phyloP scores from a whole-genome alignment of 306 rosid species.

The cucumber (Cucumis sativus) region Cucumber_9930_V3 NC_026655.2:2552501-2553000 shows the following conservation, averaged over 20 bases:
- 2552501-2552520: not conserved
- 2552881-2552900: constrained; percentile 46
- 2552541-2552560: constrained; percentile 22
- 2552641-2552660: constrained; percentile 56
- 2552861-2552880: constrained; percentile 65
- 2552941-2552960: constrained; percentile 19
- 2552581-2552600: constrained; percentile 48
- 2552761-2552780: constrained; percentile 32
- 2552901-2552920: constrained; percentile 29
- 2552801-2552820: constrained; percentile 73
- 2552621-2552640: constrained; percentile 42
- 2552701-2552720: constrained; percentile 66
- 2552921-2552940: constrained; percentile 40
- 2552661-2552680: constrained; percentile 87
- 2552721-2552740: constrained; percentile 73
- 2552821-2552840: constrained; percentile 72
- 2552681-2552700: constrained; percentile 76
- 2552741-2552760: constrained; percentile 49
- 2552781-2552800: constrained; percentile 47
- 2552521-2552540: constrained; percentile 10
- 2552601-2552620: constrained; percentile 70
- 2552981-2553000: constrained; percentile 70
- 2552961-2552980: constrained; percentile 51
- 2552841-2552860: constrained; percentile 84
- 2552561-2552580: constrained; percentile 31